These are phyloP conservation scores for Ettlia oleoabundans DNA, from an alignment of 139 green algal genomes.

Conservation along the genomic window DNA sequence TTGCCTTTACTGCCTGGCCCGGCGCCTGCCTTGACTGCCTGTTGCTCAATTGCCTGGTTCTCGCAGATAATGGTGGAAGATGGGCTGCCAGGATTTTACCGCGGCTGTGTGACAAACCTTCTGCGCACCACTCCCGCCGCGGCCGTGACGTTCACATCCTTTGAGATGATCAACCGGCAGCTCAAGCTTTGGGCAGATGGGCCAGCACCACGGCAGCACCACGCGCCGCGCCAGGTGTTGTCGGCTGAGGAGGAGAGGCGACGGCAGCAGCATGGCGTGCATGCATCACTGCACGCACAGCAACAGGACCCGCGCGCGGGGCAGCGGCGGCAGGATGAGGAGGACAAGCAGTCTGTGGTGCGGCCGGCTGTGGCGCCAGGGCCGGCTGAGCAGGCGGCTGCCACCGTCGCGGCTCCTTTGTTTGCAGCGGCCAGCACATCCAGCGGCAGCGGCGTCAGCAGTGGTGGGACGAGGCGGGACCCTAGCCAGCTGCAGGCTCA, in stretches of 20 bases:
- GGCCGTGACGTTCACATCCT: constrained; percentile 97
- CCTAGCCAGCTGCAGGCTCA: constrained; percentile 2
- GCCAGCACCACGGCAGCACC: not conserved
- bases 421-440: constrained; percentile 19
- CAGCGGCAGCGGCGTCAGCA: not conserved
- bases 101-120: constrained; percentile 92
- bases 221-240: not conserved
- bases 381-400: not conserved
- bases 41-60: not conserved
- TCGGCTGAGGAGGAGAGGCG: not conserved
- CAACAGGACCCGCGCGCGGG: too few species aligned
- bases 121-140: constrained; percentile 94
- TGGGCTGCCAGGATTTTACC: constrained; percentile 76
- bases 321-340: not conserved
- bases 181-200: constrained; percentile 56
- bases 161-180: constrained; percentile 90
- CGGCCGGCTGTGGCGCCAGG: not conserved
- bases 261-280: not conserved
- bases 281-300: not conserved
- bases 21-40: not conserved
- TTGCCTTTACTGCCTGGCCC: not conserved
- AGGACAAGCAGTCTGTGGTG: not conserved
- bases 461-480: too few species aligned
- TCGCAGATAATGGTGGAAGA: constrained; percentile 65
- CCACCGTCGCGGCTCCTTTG: not conserved